These are phyloP conservation scores for Rhizoclosmatium sp. DNA, from an alignment of 192 early-diverging fungal species.

Conservation along the genomic window DNA sequence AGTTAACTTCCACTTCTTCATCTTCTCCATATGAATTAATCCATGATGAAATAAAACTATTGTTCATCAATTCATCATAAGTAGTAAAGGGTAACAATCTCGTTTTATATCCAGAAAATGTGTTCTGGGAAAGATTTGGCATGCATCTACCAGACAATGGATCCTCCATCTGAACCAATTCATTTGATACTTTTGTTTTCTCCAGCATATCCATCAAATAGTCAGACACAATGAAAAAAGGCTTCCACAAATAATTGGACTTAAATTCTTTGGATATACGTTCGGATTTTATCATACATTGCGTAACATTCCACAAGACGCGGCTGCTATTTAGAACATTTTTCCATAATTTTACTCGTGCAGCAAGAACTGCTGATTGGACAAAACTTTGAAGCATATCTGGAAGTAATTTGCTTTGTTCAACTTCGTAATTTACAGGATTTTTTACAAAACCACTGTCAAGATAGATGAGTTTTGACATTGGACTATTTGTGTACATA, in stretches of 20 bases:
- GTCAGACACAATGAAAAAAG: constrained; percentile 43
- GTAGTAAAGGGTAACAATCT: neutral
- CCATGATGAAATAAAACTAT: constrained; percentile 5
- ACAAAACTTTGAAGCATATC: constrained; percentile 54
- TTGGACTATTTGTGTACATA: neutral
- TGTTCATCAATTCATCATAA: neutral
- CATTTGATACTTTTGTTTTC: neutral
- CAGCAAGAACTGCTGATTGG: constrained; percentile 51
- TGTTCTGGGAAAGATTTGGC: neutral
- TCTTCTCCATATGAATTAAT: constrained; percentile 10
- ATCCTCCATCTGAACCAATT: neutral
- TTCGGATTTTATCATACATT: constrained; percentile 20
- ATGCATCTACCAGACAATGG: constrained; percentile 6
- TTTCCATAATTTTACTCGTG: constrained; percentile 41
- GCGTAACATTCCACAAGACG: constrained; percentile 45
- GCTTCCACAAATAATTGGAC: constrained; percentile 46
- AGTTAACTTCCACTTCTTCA: neutral
- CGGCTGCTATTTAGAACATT: constrained; percentile 40
- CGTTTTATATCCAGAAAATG: neutral
- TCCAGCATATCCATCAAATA: constrained; percentile 50
- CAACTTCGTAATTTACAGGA: too few species aligned
- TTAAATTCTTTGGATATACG: constrained; percentile 42
- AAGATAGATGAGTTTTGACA: neutral
- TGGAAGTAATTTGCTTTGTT: neutral
- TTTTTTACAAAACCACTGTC: neutral